These are phyloP conservation scores for Begonia fuchsioides DNA, from an alignment of 306 rosid genomes.

Conservation along the genomic window DNA sequence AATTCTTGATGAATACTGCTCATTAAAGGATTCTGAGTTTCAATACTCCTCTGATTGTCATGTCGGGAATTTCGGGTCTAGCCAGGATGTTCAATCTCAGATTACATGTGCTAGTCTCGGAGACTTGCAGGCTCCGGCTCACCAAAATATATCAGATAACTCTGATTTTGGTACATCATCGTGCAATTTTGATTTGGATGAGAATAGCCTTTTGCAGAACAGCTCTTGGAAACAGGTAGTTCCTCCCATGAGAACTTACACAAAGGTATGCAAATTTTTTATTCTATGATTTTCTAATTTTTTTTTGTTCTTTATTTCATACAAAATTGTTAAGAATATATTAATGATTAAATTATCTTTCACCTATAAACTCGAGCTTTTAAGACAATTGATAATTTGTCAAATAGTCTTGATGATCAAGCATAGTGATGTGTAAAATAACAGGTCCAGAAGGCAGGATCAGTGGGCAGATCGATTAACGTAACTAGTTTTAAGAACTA, in stretches of 20 bases:
- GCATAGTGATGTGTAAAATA: too few species aligned
- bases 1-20: slow-evolving; percentile 52
- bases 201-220: slow-evolving; percentile 61
- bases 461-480: slow-evolving; percentile 88
- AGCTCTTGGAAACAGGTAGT: slow-evolving; percentile 74
- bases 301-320: too few species aligned
- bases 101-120: slow-evolving; percentile 67
- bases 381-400: too few species aligned
- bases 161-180: slow-evolving; percentile 86
- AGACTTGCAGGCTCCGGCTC: slow-evolving; percentile 56
- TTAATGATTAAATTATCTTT: too few species aligned
- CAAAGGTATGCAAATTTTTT: slow-evolving; percentile 35
- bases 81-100: slow-evolving; percentile 95
- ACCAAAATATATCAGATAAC: slow-evolving; percentile 43
- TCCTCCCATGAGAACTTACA: slow-evolving; percentile 66
- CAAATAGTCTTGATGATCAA: too few species aligned
- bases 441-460: slow-evolving; percentile 90
- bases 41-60: slow-evolving; percentile 46
- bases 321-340: too few species aligned
- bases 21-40: slow-evolving; percentile 41
- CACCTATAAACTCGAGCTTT: too few species aligned
- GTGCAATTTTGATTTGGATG: slow-evolving; percentile 81
- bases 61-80: slow-evolving; percentile 53
- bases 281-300: too few species aligned
- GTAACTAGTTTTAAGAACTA: slow-evolving; percentile 75